phyloP scores from a whole-genome alignment of 2,329 filamentous ascomycete species.

The Trichoderma citrinoviride region DNA sequence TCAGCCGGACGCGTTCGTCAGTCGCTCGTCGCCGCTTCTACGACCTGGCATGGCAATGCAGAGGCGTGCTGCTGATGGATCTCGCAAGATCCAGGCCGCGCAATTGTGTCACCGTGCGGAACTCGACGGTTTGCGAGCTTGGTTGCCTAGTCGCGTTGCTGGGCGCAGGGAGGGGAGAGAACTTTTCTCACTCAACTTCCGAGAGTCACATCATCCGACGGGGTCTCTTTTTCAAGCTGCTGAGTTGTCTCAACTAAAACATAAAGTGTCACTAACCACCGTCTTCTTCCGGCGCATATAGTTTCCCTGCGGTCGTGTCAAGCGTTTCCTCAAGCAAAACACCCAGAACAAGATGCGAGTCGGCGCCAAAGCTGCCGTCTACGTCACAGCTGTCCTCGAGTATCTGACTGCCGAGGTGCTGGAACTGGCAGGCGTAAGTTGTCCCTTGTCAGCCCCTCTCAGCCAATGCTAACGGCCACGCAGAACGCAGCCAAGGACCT shows the following conservation, averaged over 20 bases:
- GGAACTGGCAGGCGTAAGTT: slow-evolving; percentile 83
- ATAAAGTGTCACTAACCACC: slow-evolving; percentile 1
- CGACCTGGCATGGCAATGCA: background rate
- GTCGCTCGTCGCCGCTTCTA: background rate
- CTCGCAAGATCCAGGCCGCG: slow-evolving; percentile 1
- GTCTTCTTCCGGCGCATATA: slow-evolving; percentile 39
- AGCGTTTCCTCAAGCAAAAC: slow-evolving; percentile 99
- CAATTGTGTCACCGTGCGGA: slow-evolving; percentile 15
- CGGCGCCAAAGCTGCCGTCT: slow-evolving; percentile 96
- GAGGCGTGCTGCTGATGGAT: background rate
- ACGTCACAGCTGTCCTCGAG: slow-evolving; percentile 96
- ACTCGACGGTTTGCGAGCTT: background rate
- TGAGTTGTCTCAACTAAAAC: background rate
- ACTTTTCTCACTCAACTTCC: background rate
- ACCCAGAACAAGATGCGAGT: slow-evolving; percentile 99
- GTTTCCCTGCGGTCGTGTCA: slow-evolving; percentile 99
- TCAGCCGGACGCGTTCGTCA: slow-evolving; percentile 8
- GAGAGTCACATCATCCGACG: background rate
- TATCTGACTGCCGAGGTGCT: slow-evolving; percentile 98
- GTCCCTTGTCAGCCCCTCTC: slow-evolving; percentile 7
- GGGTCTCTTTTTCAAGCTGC: background rate
- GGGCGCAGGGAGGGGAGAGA: slow-evolving; percentile 8
- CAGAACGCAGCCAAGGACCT: slow-evolving; percentile 97
- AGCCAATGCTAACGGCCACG: slow-evolving; percentile 24
- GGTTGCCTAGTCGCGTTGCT: slow-evolving; percentile 17